Percentiles rank a stretch among this genome's conserved stretches.
Conservation (phyloP, 2,329 filamentous ascomycete genomes). For the Corinectria fuckeliana region DNA sequence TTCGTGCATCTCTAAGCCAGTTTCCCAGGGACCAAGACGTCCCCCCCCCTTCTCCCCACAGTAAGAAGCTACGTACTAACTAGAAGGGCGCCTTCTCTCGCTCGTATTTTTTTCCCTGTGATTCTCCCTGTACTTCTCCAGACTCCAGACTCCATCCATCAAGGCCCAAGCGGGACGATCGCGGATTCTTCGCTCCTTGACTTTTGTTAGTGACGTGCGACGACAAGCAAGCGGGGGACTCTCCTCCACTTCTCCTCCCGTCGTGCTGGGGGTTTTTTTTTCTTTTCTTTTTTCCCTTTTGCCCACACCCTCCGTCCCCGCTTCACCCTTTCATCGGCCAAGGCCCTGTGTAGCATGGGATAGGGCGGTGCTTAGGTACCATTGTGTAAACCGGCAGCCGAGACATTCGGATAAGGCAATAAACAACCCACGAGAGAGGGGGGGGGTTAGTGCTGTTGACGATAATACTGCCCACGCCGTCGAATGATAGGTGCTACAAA, state of each 20-base stretch:
- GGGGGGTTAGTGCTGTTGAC: slow-evolving; percentile 1
- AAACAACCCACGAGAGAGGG: neutral
- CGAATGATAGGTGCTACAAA: slow-evolving; percentile 5
- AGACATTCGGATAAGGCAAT: slow-evolving; percentile 12
- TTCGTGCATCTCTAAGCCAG: neutral
- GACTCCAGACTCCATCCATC: no score
- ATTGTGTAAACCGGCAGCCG: slow-evolving; percentile 16
- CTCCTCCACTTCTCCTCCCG: neutral
- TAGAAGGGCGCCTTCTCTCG: neutral
- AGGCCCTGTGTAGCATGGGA: neutral
- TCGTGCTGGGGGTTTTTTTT: neutral
- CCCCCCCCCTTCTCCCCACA: neutral
- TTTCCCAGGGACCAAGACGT: neutral
- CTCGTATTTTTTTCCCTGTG: neutral
- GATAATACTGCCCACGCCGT: neutral
- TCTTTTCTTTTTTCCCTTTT: neutral
- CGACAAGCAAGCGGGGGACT: neutral
- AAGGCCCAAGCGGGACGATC: neutral
- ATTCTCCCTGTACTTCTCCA: no score
- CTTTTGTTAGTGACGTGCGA: neutral
- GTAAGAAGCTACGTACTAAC: neutral
- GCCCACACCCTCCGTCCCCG: neutral
- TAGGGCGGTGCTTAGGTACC: no score
- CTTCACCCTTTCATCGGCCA: neutral
- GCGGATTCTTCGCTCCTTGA: neutral